Evolutionary conservation across 2,329 filamentous ascomycete genomes (phyloP), one percentile per base, ranked within the genome.

Genomic region (Fusarium ramigenum): DNA sequence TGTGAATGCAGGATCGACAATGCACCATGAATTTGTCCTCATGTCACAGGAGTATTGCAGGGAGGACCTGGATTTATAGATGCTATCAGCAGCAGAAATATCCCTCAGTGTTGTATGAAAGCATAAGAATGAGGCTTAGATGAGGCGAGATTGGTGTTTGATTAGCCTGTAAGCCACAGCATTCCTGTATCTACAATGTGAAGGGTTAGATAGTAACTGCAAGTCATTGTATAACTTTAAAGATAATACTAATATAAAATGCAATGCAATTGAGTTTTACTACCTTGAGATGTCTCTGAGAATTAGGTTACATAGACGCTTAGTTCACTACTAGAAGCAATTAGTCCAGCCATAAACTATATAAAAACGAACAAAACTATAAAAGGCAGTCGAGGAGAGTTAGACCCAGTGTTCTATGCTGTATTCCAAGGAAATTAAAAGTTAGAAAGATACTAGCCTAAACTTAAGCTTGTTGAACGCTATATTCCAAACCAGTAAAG

Each of bases 41-140:
- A 3, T 0, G 16, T 3, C 0, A 0, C 4, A 36, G 2, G 16
- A 15, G 5, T 5, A 25, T 10, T 19, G 9, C 5, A 19, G n/a
- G 47, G n/a, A 19, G 0, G 8, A 9, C 4, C 2, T 19, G 8
- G 0, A 19, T 18, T 36, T 52, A 52, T 52, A 36, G 1, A 5
- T 15, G 3, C 21, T 14, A 2, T 36, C 1, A 4, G 6, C 3
- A 9, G 5, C 4, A 7, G 30, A 5, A 10, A 52, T 4, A 10
- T 15, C 16, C 16, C 16, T 36, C 4, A 36, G 8, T 2, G n/a
- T 5, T 23, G 16, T 14, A 7, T 19, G 5, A 14, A 0, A 34
- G 16, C 2, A 2, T 0, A 7, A 4, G 16, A 34, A 34, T 34
- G 11, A 14, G 30, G 4, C 4, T 7, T 7, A 3, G 3, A 14